Percentiles rank a stretch among this genome's conserved stretches.
Conservation (phyloP, 164 flowering plant species). For the Vitis riparia region DNA sequence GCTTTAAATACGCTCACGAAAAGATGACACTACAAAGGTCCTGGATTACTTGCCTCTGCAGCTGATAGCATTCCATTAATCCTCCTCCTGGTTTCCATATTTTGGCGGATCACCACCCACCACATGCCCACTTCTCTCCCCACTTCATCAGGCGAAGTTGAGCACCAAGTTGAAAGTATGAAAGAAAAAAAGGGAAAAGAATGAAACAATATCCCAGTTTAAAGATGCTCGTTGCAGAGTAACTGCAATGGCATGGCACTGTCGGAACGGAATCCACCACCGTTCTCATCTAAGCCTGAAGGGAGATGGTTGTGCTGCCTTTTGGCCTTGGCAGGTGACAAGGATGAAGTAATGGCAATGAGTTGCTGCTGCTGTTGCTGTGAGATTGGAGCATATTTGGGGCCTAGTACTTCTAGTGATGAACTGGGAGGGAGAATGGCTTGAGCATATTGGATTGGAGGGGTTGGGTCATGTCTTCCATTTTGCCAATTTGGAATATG, state of each 20-base stretch:
- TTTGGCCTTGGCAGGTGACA: conserved; percentile 25
- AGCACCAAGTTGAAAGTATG: neutral
- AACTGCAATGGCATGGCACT: conserved; percentile 39
- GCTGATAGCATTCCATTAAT: no score
- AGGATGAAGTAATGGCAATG: conserved; percentile 21
- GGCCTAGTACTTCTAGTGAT: conserved; percentile 27
- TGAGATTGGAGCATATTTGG: conserved; percentile 28
- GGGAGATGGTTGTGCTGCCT: conserved; percentile 32
- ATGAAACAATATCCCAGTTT: conserved; percentile 8
- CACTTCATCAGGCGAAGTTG: neutral
- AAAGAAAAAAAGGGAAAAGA: neutral
- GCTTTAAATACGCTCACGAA: neutral
- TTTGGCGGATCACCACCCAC: no score
- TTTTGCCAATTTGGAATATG: conserved; percentile 40
- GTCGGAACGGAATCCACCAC: conserved; percentile 29
- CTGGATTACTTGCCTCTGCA: neutral
- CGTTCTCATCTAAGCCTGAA: conserved; percentile 33
- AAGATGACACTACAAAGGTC: neutral
- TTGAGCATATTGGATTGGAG: conserved; percentile 21
- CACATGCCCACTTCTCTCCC: neutral
- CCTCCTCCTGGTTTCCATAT: no score
- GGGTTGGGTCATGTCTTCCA: conserved; percentile 32
- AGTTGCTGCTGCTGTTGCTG: conserved; percentile 42
- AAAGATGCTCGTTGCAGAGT: conserved; percentile 42
- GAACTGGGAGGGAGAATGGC: conserved; percentile 21